Evolutionary conservation across 441 rosid species (phyloP).

Genomic region (Eruca vesicaria): DNA sequence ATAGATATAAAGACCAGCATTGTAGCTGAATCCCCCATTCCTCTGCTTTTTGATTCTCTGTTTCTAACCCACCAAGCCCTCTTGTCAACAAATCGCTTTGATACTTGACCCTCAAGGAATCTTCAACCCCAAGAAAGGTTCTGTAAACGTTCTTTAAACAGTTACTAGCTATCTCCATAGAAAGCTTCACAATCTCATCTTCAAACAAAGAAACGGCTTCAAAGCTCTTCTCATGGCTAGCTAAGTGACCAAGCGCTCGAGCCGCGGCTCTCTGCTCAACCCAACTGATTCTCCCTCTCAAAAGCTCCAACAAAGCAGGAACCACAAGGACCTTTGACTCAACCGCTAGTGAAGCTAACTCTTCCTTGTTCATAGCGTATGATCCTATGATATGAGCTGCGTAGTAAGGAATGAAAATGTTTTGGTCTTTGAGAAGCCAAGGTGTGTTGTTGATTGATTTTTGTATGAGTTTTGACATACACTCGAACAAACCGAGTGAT

Average conservation of each 20-base stretch:
- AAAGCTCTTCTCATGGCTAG: constrained; percentile 60
- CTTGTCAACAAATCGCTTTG: constrained; percentile 72
- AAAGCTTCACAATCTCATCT: constrained; percentile 46
- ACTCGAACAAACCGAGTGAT: constrained; percentile 71
- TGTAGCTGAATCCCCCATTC: constrained; percentile 85
- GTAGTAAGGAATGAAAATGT: constrained; percentile 81
- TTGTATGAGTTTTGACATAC: constrained; percentile 66
- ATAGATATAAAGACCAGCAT: constrained; percentile 63
- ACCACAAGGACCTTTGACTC: constrained; percentile 52
- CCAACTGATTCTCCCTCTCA: constrained; percentile 82
- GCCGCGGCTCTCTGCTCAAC: constrained; percentile 88
- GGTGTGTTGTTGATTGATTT: constrained; percentile 44
- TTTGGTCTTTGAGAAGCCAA: constrained; percentile 77
- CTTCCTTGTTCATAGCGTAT: constrained; percentile 61
- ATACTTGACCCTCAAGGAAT: constrained; percentile 55
- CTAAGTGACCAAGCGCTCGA: constrained; percentile 69
- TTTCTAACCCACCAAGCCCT: constrained; percentile 64
- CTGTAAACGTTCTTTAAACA: constrained; percentile 50
- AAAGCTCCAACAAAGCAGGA: constrained; percentile 66
- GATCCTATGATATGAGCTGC: constrained; percentile 88
- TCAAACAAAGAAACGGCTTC: constrained; percentile 52
- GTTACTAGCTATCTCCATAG: constrained; percentile 50
- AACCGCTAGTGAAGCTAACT: constrained; percentile 56
- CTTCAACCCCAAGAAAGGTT: constrained; percentile 49
- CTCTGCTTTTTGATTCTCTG: constrained; percentile 67